A percentile compares a stretch with the other conserved stretches of the same genome.
Conservation (phyloP, 2,329 filamentous ascomycete species). For the Waltergamsia citrina region DNA sequence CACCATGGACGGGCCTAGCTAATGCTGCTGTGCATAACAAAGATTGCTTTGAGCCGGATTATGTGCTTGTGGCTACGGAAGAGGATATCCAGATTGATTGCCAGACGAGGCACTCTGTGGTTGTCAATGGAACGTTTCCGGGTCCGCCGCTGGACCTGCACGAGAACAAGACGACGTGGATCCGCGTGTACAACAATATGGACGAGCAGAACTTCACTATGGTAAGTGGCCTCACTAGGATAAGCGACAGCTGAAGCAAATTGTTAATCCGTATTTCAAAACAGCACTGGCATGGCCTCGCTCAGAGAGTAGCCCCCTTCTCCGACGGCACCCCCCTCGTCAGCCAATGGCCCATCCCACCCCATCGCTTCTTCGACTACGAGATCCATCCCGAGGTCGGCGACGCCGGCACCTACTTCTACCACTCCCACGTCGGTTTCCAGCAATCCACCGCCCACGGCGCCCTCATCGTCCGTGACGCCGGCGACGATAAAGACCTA, state of each 20-base stretch:
- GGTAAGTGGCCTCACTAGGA: conserved; percentile 19
- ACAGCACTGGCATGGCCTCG: conserved; percentile 60
- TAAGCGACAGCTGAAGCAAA: conserved; percentile 2
- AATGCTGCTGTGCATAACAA: background rate
- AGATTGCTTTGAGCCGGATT: conserved; percentile 26
- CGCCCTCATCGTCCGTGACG: conserved; percentile 47
- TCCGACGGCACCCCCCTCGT: conserved; percentile 53
- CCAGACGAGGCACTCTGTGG: conserved; percentile 9
- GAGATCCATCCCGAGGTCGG: conserved; percentile 43
- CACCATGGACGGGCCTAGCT: background rate
- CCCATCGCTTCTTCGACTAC: conserved; percentile 57
- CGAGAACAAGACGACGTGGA: conserved; percentile 38
- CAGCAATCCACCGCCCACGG: conserved; percentile 51
- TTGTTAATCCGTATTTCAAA: background rate
- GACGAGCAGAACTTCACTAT: conserved; percentile 44
- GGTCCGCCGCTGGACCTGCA: conserved; percentile 37
- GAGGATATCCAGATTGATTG: conserved; percentile 19
- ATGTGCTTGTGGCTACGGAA: conserved; percentile 33
- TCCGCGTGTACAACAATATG: conserved; percentile 51
- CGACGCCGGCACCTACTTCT: conserved; percentile 56
- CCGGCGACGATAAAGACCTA: conserved; percentile 15
- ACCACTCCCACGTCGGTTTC: conserved; percentile 57
- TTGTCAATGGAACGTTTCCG: conserved; percentile 43
- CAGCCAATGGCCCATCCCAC: conserved; percentile 56
- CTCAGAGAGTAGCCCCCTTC: conserved; percentile 49